Conservation (phyloP, 257 asterid genomes). For the Jasminum sambac region DNA sequence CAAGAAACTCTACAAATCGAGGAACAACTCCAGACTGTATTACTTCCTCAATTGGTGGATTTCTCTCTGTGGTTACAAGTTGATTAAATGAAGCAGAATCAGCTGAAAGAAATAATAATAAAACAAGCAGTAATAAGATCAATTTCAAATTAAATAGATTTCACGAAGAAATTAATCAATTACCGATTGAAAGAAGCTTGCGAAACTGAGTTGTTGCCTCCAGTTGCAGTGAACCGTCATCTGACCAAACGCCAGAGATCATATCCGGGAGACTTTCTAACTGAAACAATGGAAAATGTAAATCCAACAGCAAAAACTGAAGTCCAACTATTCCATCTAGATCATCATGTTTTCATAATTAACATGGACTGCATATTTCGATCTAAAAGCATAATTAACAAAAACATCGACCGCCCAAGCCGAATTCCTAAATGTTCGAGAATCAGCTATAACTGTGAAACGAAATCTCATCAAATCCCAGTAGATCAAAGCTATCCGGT, state of each 20-base stretch:
- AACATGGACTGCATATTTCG: not conserved
- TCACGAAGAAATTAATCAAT: not conserved
- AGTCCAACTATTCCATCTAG: not conserved
- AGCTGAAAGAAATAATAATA: constrained; percentile 1
- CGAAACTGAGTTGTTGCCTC: constrained; percentile 93
- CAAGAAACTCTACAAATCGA: constrained; percentile 83
- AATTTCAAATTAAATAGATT: not conserved
- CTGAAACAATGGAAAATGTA: constrained; percentile 36
- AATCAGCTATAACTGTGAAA: not conserved
- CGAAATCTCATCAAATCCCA: not conserved
- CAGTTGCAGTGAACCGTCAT: constrained; percentile 61
- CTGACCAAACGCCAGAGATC: constrained; percentile 78
- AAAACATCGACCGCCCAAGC: not conserved
- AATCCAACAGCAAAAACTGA: constrained; percentile 6
- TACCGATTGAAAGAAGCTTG: constrained; percentile 90
- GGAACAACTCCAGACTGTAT: constrained; percentile 91
- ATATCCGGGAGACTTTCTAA: constrained; percentile 77
- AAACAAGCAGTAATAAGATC: not conserved
- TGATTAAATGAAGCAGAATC: constrained; percentile 10
- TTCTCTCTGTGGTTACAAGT: constrained; percentile 58
- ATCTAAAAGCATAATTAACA: not conserved
- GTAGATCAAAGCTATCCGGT: constrained; percentile 33
- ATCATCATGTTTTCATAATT: not conserved
- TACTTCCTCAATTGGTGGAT: constrained; percentile 91
- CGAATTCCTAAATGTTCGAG: not conserved